These are phyloP conservation scores for Pycnococcus provasolii DNA, from an alignment of 139 green algal species.

Conservation along the genomic window DNA sequence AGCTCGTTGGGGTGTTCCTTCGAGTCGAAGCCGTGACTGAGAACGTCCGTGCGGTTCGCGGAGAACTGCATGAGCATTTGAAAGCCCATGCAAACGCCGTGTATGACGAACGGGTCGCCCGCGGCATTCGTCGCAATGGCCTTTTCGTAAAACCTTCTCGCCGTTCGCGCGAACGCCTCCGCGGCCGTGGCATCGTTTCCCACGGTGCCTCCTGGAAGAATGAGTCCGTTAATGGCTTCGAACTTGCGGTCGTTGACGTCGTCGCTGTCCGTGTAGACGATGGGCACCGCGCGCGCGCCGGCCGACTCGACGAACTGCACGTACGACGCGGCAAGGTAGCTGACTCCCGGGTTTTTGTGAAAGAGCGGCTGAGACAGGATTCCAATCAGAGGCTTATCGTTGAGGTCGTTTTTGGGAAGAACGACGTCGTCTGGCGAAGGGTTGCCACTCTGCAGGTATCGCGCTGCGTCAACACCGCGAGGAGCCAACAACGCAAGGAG, in stretches of 20 bases:
- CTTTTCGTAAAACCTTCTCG: neutral
- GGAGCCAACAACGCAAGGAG: no score
- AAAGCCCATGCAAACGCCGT: constrained; percentile 22
- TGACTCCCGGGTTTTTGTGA: neutral
- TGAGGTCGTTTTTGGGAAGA: neutral
- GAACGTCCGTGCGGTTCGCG: neutral
- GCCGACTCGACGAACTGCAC: constrained; percentile 11
- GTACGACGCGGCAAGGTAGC: constrained; percentile 16
- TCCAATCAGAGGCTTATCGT: constrained; percentile 4
- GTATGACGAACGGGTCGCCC: constrained; percentile 13
- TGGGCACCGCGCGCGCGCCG: constrained; percentile 10
- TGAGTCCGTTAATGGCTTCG: constrained; percentile 4
- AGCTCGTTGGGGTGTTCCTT: neutral
- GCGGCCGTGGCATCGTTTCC: neutral
- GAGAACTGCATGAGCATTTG: neutral
- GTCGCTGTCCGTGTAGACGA: constrained; percentile 6
- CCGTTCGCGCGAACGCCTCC: neutral
- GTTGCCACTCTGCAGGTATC: no score
- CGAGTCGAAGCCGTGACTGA: neutral
- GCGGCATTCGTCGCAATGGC: constrained; percentile 7
- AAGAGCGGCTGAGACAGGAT: neutral
- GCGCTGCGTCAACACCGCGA: no score
- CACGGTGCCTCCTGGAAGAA: constrained; percentile 7
- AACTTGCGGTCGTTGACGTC: constrained; percentile 7
- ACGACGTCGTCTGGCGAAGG: no score